Evolutionary conservation across 371 early-diverging fungal genomes (phyloP), one percentile per base, ranked within the genome.

Genomic region (Haplosporangium sp.): DNA sequence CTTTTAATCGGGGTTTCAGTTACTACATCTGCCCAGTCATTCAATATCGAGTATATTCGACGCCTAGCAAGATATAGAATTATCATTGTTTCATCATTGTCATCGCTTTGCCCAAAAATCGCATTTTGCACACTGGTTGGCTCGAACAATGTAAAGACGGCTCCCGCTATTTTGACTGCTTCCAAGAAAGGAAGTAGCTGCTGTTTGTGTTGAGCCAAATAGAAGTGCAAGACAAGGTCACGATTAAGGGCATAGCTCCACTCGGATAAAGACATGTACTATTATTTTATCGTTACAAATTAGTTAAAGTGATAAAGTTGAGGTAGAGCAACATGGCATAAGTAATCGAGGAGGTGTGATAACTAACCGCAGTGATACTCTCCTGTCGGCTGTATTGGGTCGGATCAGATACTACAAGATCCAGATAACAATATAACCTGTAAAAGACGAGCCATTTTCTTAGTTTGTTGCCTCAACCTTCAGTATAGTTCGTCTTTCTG

Each of bases 401-500:
- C 1, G 79, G 79, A 15, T 74, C 71, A 7, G 44, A 6, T 17
- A 71, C 55, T 2, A 71, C 65, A 20, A 57, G 52, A 3, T 71
- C 71, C 4, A 79, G 63, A 35, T 79, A 79, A 3, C 44, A 48
- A 27, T 79, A 79, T 8, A 66, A 13, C 37, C 74, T 76, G 62
- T 47, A 13, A 44, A 53, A 20, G 59, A 59, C 27, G 27, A 11
- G 6, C 44, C 44, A 48, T 17, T 48, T 17, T 48, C 4, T 48
- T 55, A 34, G 55, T 55, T 55, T 27, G 6, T 10, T 27, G 7
- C 8, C 34, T 55, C 34, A 27, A 27, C 34, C 5, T 8, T 8
- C 55, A 10, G 9, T 20, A 20, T 39, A 44, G 13, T 35, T 35
- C 8, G n/a, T 44, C 47, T 15, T 13, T 17, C 0, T 27, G 27